Evolutionary conservation across 1,284 basidiomycete genomes (phyloP).

Genomic region (Taiwanofungus camphoratus): DNA sequence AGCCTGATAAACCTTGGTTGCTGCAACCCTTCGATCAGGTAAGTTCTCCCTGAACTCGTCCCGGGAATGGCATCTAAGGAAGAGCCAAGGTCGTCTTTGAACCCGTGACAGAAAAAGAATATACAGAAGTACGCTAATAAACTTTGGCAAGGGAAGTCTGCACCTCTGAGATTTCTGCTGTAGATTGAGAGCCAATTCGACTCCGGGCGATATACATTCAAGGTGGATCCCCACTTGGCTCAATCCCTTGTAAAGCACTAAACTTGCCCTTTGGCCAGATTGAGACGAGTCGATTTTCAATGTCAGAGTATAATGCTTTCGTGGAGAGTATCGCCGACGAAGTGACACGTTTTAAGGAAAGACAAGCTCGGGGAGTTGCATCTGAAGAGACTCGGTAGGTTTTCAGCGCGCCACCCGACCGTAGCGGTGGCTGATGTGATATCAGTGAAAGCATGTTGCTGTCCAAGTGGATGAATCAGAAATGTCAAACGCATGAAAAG

Average conservation of each 20-base stretch:
- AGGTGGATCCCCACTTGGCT: slow-evolving; percentile 30
- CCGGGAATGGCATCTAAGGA: neutral
- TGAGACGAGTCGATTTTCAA: slow-evolving; percentile 45
- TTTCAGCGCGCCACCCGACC: neutral
- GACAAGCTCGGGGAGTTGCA: slow-evolving; percentile 31
- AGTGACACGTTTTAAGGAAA: slow-evolving; percentile 36
- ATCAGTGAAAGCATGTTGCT: slow-evolving; percentile 15
- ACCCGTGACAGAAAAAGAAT: slow-evolving; percentile 40
- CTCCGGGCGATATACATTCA: slow-evolving; percentile 53
- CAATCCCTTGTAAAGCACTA: neutral
- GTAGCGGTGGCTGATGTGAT: neutral
- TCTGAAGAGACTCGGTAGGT: slow-evolving; percentile 38
- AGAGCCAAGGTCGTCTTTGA: slow-evolving; percentile 40
- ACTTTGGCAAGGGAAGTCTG: too few relatives aligned
- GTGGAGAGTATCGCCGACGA: slow-evolving; percentile 38
- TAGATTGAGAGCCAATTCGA: slow-evolving; percentile 56
- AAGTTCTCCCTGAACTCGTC: slow-evolving; percentile 1
- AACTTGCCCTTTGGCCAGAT: slow-evolving; percentile 30
- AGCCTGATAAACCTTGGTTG: slow-evolving; percentile 49
- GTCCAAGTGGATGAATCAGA: slow-evolving; percentile 11
- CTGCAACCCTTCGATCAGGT: slow-evolving; percentile 64
- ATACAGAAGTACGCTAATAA: slow-evolving; percentile 38
- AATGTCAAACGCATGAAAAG: neutral
- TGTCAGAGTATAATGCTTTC: slow-evolving; percentile 45
- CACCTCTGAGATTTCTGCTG: too few relatives aligned